These are phyloP conservation scores for Fusarium papillatum DNA, from an alignment of 2,329 filamentous ascomycete species.

Conservation along the genomic window DNA sequence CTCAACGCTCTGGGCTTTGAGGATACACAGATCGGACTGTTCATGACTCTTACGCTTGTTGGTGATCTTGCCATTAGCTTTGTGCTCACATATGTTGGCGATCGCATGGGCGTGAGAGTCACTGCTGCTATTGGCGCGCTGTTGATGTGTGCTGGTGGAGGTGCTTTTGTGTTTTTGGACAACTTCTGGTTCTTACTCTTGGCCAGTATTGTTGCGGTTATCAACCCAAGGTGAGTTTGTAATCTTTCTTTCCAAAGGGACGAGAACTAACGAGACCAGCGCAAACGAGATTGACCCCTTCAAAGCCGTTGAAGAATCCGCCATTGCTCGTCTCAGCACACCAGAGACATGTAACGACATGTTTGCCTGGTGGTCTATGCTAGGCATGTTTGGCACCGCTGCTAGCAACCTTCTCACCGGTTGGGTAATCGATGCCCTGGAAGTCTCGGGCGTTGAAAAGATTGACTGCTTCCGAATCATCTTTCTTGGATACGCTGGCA, in stretches of 20 bases:
- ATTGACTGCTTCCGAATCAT: slow-evolving; percentile 29
- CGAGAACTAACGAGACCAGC: background rate
- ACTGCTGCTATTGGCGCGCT: slow-evolving; percentile 30
- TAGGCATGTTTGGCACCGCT: slow-evolving; percentile 40
- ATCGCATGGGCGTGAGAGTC: slow-evolving; percentile 30
- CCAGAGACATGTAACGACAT: slow-evolving; percentile 38
- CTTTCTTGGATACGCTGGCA: slow-evolving; percentile 32
- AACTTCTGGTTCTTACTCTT: slow-evolving; percentile 37
- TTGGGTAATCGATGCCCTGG: slow-evolving; percentile 32
- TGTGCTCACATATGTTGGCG: slow-evolving; percentile 35
- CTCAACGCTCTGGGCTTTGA: slow-evolving; percentile 36
- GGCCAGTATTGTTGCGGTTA: slow-evolving; percentile 35
- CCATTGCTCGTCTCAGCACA: slow-evolving; percentile 35
- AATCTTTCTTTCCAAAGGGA: too few relatives aligned
- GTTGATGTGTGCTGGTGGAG: slow-evolving; percentile 33
- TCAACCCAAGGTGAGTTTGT: slow-evolving; percentile 33
- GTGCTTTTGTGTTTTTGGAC: slow-evolving; percentile 31
- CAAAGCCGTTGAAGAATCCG: slow-evolving; percentile 40
- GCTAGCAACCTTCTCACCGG: slow-evolving; percentile 36
- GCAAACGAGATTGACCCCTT: slow-evolving; percentile 43
- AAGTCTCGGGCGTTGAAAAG: slow-evolving; percentile 16
- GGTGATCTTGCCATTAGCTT: slow-evolving; percentile 42
- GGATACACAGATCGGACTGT: slow-evolving; percentile 34
- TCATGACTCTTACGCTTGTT: slow-evolving; percentile 39
- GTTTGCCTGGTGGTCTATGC: slow-evolving; percentile 42